phyloP scores from a whole-genome alignment of 345 rosid species.

The Mercurialis annua region DNA sequence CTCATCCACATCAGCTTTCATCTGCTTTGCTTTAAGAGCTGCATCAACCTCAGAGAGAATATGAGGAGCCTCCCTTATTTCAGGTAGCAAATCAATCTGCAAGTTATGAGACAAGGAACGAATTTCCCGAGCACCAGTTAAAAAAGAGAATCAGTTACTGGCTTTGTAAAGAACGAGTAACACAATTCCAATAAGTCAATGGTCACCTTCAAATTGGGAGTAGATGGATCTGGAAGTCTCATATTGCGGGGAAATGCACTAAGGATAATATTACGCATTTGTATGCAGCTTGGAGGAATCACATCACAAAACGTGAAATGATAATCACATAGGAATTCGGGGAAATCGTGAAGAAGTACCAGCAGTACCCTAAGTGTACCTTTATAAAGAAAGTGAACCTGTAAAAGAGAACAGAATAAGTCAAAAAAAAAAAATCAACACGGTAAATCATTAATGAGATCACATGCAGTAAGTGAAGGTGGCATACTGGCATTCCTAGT shows the following conservation, averaged over 20 bases:
- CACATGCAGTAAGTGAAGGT: constrained; percentile 12
- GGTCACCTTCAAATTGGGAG: constrained; percentile 72
- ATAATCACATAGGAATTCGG: constrained; percentile 94
- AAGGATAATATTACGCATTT: constrained; percentile 93
- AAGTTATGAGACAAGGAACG: constrained; percentile 3
- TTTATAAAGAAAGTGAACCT: constrained; percentile 83
- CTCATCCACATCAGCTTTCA: constrained; percentile 90
- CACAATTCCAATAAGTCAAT: not conserved
- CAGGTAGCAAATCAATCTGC: constrained; percentile 95
- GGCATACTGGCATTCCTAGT: constrained; percentile 69
- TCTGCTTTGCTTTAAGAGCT: constrained; percentile 68
- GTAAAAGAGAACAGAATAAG: constrained; percentile 5
- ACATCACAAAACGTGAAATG: constrained; percentile 97
- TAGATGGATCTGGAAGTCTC: constrained; percentile 99
- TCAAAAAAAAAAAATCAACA: not conserved
- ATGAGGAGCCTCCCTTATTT: constrained; percentile 75
- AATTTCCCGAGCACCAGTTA: not conserved
- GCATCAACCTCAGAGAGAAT: constrained; percentile 92
- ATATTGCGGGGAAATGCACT: constrained; percentile 93
- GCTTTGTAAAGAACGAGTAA: not conserved
- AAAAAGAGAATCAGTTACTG: not conserved
- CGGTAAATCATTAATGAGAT: not conserved
- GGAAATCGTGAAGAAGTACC: constrained; percentile 97
- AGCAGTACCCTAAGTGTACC: constrained; percentile 92
- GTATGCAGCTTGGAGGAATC: constrained; percentile 98